Evolutionary conservation across 2,329 filamentous ascomycete genomes (phyloP).

Genomic region (Trichoderma harzianum): DNA sequence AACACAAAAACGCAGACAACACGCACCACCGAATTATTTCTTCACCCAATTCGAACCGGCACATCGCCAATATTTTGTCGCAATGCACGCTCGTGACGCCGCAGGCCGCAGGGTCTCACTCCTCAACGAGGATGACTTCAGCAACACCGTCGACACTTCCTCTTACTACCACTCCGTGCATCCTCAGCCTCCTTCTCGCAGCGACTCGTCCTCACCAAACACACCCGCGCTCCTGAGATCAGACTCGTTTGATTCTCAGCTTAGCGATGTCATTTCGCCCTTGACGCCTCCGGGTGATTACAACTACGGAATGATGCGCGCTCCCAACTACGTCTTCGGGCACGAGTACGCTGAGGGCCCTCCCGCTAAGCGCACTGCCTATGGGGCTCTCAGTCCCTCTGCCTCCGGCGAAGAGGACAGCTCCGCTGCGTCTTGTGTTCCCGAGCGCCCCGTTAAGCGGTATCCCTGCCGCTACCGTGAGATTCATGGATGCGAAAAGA

Average conservation of each 20-base stretch:
- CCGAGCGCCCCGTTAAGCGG: constrained; percentile 57
- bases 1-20: neutral
- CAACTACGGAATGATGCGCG: constrained; percentile 34
- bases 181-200: constrained; percentile 28
- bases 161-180: constrained; percentile 23
- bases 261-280: constrained; percentile 54
- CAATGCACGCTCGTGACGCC: constrained; percentile 55
- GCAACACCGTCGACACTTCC: constrained; percentile 16
- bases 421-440: constrained; percentile 36
- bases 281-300: constrained; percentile 51
- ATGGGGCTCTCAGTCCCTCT: constrained; percentile 43
- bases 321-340: constrained; percentile 39
- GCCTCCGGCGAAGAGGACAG: constrained; percentile 52
- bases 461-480: constrained; percentile 74
- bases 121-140: constrained; percentile 59
- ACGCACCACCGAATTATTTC: neutral
- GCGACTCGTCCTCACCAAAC: constrained; percentile 45
- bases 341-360: constrained; percentile 33
- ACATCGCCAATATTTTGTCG: neutral
- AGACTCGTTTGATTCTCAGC: constrained; percentile 59
- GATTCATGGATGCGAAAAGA: constrained; percentile 69
- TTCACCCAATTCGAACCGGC: neutral
- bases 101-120: constrained; percentile 57
- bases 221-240: constrained; percentile 58
- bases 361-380: constrained; percentile 41